These are phyloP conservation scores for Stagonosporopsis rhizophila DNA, from an alignment of 2,329 filamentous ascomycete genomes.

Conservation along the genomic window DNA sequence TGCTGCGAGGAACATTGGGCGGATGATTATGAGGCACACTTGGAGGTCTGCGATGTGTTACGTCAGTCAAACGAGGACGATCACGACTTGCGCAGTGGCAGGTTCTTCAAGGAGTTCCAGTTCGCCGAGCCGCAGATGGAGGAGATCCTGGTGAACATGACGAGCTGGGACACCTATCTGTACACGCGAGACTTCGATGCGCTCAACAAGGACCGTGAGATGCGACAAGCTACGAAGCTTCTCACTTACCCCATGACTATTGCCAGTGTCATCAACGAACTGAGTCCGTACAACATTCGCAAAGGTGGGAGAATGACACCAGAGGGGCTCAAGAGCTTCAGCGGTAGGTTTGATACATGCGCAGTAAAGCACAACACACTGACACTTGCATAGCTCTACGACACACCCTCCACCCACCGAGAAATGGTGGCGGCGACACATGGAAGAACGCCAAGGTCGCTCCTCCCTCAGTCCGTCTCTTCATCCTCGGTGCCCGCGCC, in stretches of 20 bases:
- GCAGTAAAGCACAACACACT: not conserved
- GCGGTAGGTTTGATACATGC: slow-evolving; percentile 66
- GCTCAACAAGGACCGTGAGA: slow-evolving; percentile 85
- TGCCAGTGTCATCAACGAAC: slow-evolving; percentile 88
- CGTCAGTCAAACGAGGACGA: slow-evolving; percentile 97
- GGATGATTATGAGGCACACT: slow-evolving; percentile 90
- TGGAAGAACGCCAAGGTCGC: slow-evolving; percentile 83
- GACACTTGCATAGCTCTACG: slow-evolving; percentile 70
- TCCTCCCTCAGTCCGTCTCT: slow-evolving; percentile 87
- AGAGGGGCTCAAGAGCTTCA: slow-evolving; percentile 93
- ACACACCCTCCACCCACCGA: slow-evolving; percentile 91
- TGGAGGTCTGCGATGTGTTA: slow-evolving; percentile 90
- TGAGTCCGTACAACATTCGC: slow-evolving; percentile 88
- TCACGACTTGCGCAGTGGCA: slow-evolving; percentile 88
- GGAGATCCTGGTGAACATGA: slow-evolving; percentile 94
- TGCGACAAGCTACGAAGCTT: slow-evolving; percentile 91
- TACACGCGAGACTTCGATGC: slow-evolving; percentile 92
- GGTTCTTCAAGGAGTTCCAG: slow-evolving; percentile 92
- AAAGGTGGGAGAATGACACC: slow-evolving; percentile 77
- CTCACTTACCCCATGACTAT: slow-evolving; percentile 94
- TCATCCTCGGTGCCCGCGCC: slow-evolving; percentile 93
- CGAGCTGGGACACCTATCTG: slow-evolving; percentile 96
- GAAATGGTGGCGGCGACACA: slow-evolving; percentile 73
- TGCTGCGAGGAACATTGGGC: slow-evolving; percentile 96
- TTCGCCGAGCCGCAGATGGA: slow-evolving; percentile 91